Percentiles rank a stretch among this genome's conserved stretches.
These are phyloP conservation scores for Pelargonium citronellum DNA, from an alignment of 441 rosid genomes.

Conservation along the genomic window DNA sequence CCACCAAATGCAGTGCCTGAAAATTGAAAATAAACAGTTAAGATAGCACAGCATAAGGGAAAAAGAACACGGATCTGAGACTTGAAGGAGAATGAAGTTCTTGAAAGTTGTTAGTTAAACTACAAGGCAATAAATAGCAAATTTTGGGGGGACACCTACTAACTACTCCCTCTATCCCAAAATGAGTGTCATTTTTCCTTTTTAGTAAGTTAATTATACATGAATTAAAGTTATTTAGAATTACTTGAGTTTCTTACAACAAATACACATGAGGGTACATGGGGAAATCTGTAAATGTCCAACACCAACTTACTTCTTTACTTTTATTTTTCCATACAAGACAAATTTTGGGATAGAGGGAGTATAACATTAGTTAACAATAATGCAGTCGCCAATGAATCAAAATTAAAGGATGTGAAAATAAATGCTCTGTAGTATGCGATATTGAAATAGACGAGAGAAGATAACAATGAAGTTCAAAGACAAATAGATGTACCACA, in stretches of 20 bases:
- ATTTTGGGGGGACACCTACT: neutral
- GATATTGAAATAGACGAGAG: neutral
- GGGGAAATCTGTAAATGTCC: no score
- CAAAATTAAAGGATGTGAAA: neutral
- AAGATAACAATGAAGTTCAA: neutral
- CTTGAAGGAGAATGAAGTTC: slow-evolving; percentile 5
- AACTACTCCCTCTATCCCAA: no score
- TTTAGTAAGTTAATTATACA: neutral
- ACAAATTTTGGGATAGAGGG: no score
- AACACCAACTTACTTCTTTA: no score
- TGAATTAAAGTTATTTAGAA: no score
- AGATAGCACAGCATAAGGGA: slow-evolving; percentile 9
- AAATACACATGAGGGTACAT: no score
- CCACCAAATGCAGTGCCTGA: slow-evolving; percentile 51
- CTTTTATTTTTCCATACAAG: no score
- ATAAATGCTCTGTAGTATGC: neutral
- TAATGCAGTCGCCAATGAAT: neutral
- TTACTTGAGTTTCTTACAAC: no score
- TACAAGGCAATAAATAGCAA: neutral
- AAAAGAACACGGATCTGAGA: neutral
- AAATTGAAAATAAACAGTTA: slow-evolving; percentile 18
- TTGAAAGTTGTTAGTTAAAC: neutral
- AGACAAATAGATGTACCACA: slow-evolving; percentile 51
- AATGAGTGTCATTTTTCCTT: no score
- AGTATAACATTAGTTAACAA: neutral